Evolutionary conservation across 2,329 filamentous ascomycete genomes (phyloP).

Genomic region (Cadophora luteo-olivacea): DNA sequence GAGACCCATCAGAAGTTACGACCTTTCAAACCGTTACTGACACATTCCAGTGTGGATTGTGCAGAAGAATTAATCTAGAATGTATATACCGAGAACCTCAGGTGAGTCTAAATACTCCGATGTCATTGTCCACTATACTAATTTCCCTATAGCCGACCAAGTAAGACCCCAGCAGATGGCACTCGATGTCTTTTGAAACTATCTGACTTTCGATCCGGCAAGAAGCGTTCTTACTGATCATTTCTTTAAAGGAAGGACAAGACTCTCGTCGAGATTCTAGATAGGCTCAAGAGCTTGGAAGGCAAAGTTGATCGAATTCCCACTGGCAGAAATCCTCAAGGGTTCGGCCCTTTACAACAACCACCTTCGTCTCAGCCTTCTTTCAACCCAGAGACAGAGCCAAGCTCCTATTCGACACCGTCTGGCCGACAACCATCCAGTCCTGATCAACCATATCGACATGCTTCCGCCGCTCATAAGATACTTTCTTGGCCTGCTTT

Average conservation of each 20-base stretch:
- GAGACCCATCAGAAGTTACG: neutral
- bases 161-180: constrained; percentile 49
- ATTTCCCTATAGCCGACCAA: constrained; percentile 59
- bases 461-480: constrained; percentile 53
- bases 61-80: constrained; percentile 61
- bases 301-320: constrained; percentile 58
- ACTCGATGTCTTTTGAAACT: constrained; percentile 12
- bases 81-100: constrained; percentile 59
- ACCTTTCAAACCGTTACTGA: neutral
- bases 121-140: neutral
- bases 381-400: constrained; percentile 31
- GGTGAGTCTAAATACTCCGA: neutral
- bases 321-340: constrained; percentile 25
- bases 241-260: constrained; percentile 61
- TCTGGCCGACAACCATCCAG: constrained; percentile 28
- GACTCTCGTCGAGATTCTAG: constrained; percentile 65
- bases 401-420: constrained; percentile 37
- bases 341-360: constrained; percentile 36
- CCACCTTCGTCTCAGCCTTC: constrained; percentile 39
- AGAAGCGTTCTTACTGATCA: constrained; percentile 28
- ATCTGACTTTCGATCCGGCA: constrained; percentile 8
- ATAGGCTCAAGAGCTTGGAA: constrained; percentile 60
- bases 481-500: constrained; percentile 58
- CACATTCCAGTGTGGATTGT: constrained; percentile 57
- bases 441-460: constrained; percentile 38